Conservation (phyloP, 192 early-diverging fungal genomes). For the Martensiomyces pterosporus region DNA sequence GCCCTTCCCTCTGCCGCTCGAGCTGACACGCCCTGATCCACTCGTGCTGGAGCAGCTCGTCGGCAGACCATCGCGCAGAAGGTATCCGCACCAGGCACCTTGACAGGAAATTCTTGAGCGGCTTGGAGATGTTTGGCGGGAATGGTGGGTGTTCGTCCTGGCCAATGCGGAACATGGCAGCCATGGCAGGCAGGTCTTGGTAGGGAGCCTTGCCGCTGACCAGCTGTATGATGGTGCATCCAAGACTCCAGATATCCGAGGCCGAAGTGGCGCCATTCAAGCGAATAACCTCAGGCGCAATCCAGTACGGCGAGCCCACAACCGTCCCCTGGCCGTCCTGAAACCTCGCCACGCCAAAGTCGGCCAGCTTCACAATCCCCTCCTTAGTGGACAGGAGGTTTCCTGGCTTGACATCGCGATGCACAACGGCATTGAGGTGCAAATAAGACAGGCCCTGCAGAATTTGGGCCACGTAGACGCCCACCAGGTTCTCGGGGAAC, state of each 20-base stretch:
- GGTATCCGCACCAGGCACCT: constrained; percentile 76
- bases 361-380: constrained; percentile 69
- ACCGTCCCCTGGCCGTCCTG: constrained; percentile 63
- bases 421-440: constrained; percentile 55
- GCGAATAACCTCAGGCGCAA: constrained; percentile 70
- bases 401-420: constrained; percentile 59
- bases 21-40: constrained; percentile 40
- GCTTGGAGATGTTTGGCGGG: constrained; percentile 54
- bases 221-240: constrained; percentile 69
- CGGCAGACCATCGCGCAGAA: constrained; percentile 62
- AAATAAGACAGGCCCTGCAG: constrained; percentile 52
- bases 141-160: constrained; percentile 74
- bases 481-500: constrained; percentile 66
- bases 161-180: constrained; percentile 66
- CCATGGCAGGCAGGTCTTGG: constrained; percentile 64
- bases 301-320: constrained; percentile 76
- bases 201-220: constrained; percentile 69
- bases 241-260: constrained; percentile 70
- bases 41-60: constrained; percentile 58
- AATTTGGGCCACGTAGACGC: constrained; percentile 64
- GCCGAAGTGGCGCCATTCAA: constrained; percentile 64
- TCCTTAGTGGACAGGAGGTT: constrained; percentile 70
- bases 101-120: constrained; percentile 69
- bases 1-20: constrained; percentile 34
- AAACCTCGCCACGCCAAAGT: constrained; percentile 69